Evolutionary conservation across 495 filamentous ascomycete species (phyloP), one percentile per base, ranked within the genome.

Genomic region (Ascobolus immersus): DNA sequence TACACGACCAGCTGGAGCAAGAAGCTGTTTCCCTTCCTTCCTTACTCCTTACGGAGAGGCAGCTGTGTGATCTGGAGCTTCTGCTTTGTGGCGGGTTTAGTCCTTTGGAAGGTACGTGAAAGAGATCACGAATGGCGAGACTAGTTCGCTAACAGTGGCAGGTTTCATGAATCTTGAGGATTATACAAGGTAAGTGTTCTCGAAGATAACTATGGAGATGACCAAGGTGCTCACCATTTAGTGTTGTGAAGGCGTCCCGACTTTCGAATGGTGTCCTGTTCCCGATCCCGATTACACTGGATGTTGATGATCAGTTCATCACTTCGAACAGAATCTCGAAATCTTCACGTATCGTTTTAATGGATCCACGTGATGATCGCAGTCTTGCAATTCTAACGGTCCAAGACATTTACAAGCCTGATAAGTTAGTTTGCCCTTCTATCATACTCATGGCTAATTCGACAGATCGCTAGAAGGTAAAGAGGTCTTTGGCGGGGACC

Each of bases 141-240:
- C 23, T 20, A 11, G 9, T 37, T 39, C 30, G 32, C 31, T 36
- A 40, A 31, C 15, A 24, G 0, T 35, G 38, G n/a, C 48, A 91
- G 80, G 82, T 47, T 96, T 96, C 60, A 77, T 96, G 77, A 92
- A 69, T 53, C 68, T 94, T 62, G 71, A 74, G 54, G 84, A 96
- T 53, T 96, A 92, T 58, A 71, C 89, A 58, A 65, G 77, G 81
- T 90, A 71, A 37, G 59, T 52, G 32, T 10, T 31, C 28, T 20
- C 12, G 20, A 32, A 15, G n/a, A 26, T 29, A 25, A 25, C 22
- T 21, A 20, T 33, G 4, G 29, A 33, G 9, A n/a, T 17, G 20
- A 21, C 12, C 10, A 19, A 21, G 14, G 24, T 13, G 15, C 34
- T 33, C 12, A 44, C 13, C 11, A 11, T 28, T 22, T 44, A 89